These are phyloP conservation scores for Lepidium africanum DNA, from an alignment of 345 rosid species.

Conservation along the genomic window DNA sequence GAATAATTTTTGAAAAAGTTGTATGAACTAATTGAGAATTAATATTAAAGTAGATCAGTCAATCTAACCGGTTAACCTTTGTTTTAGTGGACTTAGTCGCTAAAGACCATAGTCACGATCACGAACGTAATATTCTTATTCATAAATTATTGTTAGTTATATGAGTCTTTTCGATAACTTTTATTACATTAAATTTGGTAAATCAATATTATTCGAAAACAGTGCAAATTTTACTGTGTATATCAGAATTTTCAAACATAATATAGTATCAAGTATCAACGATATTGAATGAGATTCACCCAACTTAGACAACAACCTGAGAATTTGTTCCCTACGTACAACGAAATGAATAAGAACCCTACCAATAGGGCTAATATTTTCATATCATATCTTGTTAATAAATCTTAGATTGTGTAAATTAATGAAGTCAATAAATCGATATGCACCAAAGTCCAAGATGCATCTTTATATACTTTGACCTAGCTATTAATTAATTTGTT, in stretches of 20 bases:
- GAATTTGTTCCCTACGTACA: conserved; percentile 11
- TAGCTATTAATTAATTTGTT: not conserved
- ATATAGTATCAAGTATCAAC: not conserved
- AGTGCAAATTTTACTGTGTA: not conserved
- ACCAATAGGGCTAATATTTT: conserved; percentile 9
- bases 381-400: not conserved
- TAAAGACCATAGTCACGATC: not conserved
- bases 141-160: not conserved
- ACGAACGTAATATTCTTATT: not conserved
- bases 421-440: not conserved
- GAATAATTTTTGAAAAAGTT: not conserved
- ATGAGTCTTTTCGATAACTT: not conserved
- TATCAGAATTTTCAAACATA: not conserved
- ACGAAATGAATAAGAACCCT: not conserved
- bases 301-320: conserved; percentile 19
- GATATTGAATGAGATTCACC: conserved; percentile 19
- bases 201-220: not conserved
- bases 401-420: not conserved
- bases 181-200: too few species aligned
- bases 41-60: not conserved
- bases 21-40: not conserved
- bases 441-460: not conserved
- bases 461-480: not conserved
- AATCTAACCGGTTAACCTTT: not conserved
- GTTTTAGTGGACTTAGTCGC: not conserved